Evolutionary conservation across 257 asterid species (phyloP).

Genomic region (Anisodus tanguticus): DNA sequence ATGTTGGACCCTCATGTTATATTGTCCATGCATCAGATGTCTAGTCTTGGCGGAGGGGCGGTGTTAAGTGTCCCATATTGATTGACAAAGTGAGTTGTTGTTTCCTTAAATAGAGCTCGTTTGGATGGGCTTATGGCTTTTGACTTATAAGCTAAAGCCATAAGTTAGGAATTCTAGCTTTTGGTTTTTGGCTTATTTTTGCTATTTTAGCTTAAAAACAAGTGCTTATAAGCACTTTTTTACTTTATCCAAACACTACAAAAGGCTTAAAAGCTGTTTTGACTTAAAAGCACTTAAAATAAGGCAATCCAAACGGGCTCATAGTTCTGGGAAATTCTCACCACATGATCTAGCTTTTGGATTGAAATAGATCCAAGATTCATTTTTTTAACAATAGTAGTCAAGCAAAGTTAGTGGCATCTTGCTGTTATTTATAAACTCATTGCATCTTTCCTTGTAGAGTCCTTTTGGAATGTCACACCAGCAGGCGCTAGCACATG

Average conservation of each 20-base stretch:
- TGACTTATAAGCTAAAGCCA: too few species aligned
- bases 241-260: too few species aligned
- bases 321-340: conserved; percentile 5
- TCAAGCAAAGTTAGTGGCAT: not conserved
- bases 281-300: too few species aligned
- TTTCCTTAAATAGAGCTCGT: not conserved
- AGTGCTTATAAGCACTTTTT: too few species aligned
- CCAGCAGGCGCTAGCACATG: conserved; percentile 96
- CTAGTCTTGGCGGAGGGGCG: not conserved
- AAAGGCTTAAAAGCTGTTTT: too few species aligned
- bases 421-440: not conserved
- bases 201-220: too few species aligned
- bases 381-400: not conserved
- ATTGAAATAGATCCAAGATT: not conserved
- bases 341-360: not conserved
- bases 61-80: conserved; percentile 14
- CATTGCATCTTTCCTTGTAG: conserved; percentile 45
- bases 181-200: too few species aligned
- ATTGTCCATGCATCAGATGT: not conserved
- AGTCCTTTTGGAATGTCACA: conserved; percentile 99
- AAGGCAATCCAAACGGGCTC: too few species aligned
- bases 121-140: too few species aligned
- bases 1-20: conserved; percentile 15
- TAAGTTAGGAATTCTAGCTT: too few species aligned
- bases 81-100: not conserved